Base-by-base conservation (phyloP, 192 early-diverging fungal genomes). In the Globomyces pollinis-pini region DNA sequence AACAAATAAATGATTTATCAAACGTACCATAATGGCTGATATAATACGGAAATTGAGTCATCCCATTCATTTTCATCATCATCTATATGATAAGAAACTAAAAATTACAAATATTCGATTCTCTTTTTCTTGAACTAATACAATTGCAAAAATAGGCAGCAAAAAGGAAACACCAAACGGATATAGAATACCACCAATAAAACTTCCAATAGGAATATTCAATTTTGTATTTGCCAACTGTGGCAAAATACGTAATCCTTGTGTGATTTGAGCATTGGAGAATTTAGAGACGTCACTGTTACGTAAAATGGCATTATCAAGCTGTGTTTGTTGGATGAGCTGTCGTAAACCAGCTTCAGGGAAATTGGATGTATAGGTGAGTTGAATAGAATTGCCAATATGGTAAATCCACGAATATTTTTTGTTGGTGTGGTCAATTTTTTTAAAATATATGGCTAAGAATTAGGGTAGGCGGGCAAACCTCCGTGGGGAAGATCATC, bases 81-180 rank as follows among this genome's bases (percentile, higher is more conserved):
- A 5, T 29, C 31, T n/a, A n/a, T n/a, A n/a, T n/a, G n/a, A n/a
- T n/a, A n/a, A n/a, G n/a, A n/a, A n/a, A n/a, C n/a, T n/a, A n/a
- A n/a, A n/a, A n/a, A n/a, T n/a, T n/a, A n/a, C n/a, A n/a, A 84
- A 61, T 43, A 86, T 81, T 23, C 79, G 63, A 18, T 79, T 77
- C 31, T 87, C 85, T 61, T 87, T 86, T 61, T 87, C 85, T 39
- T 80, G 77, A 33, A 88, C 86, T 8, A 87, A 58, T 38, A 68
- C 80, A 39, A 85, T 79, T 2, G 82, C 76, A 38, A 86, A 86
- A 24, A 47, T 77, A 15, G 83, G 86, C 2, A 88, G 53, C 62
- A 88, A 50, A 66, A 88, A 88, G 1, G 73, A 75, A 4, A 88
- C 70, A 2, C 83, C 87, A 52, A 86, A 88, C 9, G 87, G 87